Base-by-base conservation (phyloP, 345 rosid species). In the Cardamine resedifolia region DNA sequence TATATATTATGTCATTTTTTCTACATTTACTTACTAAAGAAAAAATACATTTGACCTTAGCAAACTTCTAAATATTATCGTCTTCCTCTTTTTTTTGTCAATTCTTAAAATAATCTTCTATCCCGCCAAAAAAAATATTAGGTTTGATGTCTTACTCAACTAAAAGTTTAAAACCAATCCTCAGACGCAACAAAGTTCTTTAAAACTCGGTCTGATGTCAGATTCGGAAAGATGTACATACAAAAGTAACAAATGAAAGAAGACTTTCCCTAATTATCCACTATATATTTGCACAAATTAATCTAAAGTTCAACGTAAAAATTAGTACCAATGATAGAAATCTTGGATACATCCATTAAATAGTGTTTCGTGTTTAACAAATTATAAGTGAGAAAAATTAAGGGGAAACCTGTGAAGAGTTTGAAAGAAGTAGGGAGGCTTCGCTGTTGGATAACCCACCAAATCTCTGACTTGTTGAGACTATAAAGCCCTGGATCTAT, bases 401-500 rank as follows among this genome's bases (percentile, higher is more conserved):
- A 34, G 39, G 1, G 4, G 61, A 58, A 67, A 94, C 98, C 98
- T 81, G 98, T 84, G 49, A 84, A 94, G 52, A 94, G 94, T 84
- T 86, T 90, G 86, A 90, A 94, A 69, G 97, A 90, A 45, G 95
- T 84, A n/a, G 98, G 98, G 67, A 91, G 81, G 48, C 82, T 70
- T 76, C 98, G 79, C 19, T 86, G 97, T 70, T 87, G 87, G 6
- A 64, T 72, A 36, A 69, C 88, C 92, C 91, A 90, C 95, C 95
- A 88, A 74, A 94, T 77, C 72, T 94, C 95, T 72, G 98, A 89
- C 73, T 94, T 90, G 73, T 89, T 91, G 33, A 38, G 56, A 20
- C 89, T 85, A 75, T 85, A 84, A 14, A 94, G 87, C 28, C 83
- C 98, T 39, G 97, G 98, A 68, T 94, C 98, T 82, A 94, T 86